A percentile compares a stretch with the other conserved stretches of the same genome.
Conservation (phyloP, 345 rosid species). For the Rhodomyrtus tomentosa region DNA sequence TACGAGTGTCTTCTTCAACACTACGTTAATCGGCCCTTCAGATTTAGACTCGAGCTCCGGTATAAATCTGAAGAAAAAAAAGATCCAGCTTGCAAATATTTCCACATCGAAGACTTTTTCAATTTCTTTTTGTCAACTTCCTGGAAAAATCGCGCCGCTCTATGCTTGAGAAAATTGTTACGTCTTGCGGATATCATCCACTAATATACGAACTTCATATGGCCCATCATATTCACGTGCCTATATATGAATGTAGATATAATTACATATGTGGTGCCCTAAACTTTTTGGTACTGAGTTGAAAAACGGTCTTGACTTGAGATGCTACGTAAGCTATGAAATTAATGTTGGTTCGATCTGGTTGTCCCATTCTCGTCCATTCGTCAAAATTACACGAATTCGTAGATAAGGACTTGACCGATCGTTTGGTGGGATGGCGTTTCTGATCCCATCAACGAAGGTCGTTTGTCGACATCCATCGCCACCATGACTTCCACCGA, state of each 20-base stretch:
- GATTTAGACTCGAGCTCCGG: too few relatives aligned
- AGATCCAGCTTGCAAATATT: neutral
- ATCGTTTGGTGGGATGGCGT: neutral
- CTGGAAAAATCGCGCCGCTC: neutral
- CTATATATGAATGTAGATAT: neutral
- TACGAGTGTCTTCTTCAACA: too few relatives aligned
- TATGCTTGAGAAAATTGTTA: neutral
- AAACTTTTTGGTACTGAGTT: neutral
- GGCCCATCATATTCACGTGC: neutral
- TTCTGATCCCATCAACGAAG: neutral
- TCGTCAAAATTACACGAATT: neutral
- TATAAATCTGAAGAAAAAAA: too few relatives aligned
- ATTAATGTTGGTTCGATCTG: too few relatives aligned
- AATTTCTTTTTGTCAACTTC: neutral
- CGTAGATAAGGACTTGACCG: rapidly evolving
- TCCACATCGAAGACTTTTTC: neutral
- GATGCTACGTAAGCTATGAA: too few relatives aligned
- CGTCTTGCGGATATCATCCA: neutral
- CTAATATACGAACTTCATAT: too few relatives aligned
- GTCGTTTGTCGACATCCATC: neutral
- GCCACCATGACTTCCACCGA: neutral
- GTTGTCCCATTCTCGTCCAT: neutral
- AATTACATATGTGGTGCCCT: neutral
- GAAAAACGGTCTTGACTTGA: neutral
- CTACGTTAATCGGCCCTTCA: too few relatives aligned